These are phyloP conservation scores for Neurospora tetraspora DNA, from an alignment of 495 filamentous ascomycete genomes.

Conservation along the genomic window DNA sequence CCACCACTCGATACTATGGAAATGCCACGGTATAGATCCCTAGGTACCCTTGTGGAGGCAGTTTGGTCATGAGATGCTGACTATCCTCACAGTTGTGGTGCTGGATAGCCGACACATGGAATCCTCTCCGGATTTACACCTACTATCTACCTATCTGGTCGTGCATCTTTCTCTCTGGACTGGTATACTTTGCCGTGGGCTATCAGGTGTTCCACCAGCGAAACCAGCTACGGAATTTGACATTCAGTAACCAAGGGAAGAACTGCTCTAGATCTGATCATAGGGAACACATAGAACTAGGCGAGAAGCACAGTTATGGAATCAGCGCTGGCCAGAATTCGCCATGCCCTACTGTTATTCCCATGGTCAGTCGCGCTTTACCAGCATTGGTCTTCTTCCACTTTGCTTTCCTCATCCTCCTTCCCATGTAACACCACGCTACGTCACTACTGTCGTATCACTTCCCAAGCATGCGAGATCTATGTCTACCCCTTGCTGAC, in stretches of 20 bases:
- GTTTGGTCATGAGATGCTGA: neutral
- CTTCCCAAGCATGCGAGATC: neutral
- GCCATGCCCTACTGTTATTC: neutral
- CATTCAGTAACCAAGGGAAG: constrained; percentile 26
- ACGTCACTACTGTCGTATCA: neutral
- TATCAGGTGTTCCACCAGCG: constrained; percentile 55
- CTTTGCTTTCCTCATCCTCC: neutral
- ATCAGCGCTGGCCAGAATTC: neutral
- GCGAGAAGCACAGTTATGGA: neutral
- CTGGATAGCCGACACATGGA: constrained; percentile 64
- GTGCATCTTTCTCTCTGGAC: constrained; percentile 55
- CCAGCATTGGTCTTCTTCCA: neutral
- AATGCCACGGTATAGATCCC: constrained; percentile 45
- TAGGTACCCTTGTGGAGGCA: neutral
- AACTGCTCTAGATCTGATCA: constrained; percentile 14
- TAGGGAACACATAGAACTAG: constrained; percentile 3
- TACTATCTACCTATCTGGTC: constrained; percentile 86
- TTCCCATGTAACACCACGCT: constrained; percentile 1
- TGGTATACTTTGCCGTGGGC: constrained; percentile 66
- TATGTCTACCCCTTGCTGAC: neutral
- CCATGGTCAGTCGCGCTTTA: neutral
- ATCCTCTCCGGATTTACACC: constrained; percentile 59
- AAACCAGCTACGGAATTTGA: constrained; percentile 42
- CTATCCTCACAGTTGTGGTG: constrained; percentile 57
- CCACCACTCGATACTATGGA: constrained; percentile 42